These are phyloP conservation scores for Panicum miliaceum DNA, from an alignment of 176 grass and related monocot genomes.

Conservation along the genomic window DNA sequence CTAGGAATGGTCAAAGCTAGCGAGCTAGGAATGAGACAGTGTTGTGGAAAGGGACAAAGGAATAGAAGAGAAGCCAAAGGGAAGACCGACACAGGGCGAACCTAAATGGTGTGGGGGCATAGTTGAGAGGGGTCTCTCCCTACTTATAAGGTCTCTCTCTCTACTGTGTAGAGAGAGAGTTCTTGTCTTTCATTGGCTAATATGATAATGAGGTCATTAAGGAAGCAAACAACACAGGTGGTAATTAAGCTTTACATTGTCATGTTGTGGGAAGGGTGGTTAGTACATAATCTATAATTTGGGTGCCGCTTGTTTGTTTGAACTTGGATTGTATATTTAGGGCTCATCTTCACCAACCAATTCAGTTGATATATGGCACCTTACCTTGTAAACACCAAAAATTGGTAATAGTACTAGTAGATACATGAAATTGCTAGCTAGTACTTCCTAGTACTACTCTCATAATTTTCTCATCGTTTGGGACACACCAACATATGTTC, in stretches of 20 bases:
- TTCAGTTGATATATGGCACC: not conserved
- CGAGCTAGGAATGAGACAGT: not conserved
- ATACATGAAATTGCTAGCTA: no score
- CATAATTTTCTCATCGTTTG: not conserved
- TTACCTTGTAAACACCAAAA: not conserved
- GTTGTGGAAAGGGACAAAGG: conserved; percentile 38
- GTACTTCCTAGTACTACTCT: no score
- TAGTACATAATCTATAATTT: not conserved
- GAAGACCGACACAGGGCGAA: conserved; percentile 26
- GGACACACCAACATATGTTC: not conserved
- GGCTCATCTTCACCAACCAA: not conserved
- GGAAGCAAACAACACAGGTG: not conserved
- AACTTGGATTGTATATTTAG: not conserved
- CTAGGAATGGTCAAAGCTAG: conserved; percentile 35
- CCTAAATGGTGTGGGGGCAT: conserved; percentile 24
- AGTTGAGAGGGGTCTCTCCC: conserved; percentile 10
- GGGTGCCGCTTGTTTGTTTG: not conserved
- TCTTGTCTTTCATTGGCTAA: conserved; percentile 27
- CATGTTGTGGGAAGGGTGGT: conserved; percentile 1
- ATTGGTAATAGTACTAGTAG: not conserved
- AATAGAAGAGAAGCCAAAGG: conserved; percentile 32
- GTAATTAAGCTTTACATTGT: conserved; percentile 15
- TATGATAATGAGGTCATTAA: conserved; percentile 14
- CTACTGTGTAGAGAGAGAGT: not conserved
- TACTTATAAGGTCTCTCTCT: conserved; percentile 46